These are phyloP conservation scores for Haplosporangium sp. DNA, from an alignment of 371 early-diverging fungal genomes.

Conservation along the genomic window DNA sequence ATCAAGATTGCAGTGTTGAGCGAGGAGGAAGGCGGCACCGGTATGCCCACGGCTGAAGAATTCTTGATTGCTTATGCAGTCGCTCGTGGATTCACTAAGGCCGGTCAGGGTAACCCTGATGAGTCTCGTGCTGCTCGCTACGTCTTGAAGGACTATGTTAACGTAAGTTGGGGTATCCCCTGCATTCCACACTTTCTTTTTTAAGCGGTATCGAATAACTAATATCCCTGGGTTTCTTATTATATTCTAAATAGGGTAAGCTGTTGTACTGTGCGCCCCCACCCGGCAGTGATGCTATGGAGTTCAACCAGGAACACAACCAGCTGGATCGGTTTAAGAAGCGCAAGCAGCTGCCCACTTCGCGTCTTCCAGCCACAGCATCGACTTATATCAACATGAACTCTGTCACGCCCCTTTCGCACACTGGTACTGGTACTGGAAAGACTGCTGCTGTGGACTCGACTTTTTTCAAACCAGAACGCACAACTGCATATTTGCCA, in stretches of 20 bases:
- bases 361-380: constrained; percentile 65
- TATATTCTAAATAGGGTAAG: constrained; percentile 71
- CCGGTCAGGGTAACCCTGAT: constrained; percentile 96
- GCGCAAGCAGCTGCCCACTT: constrained; percentile 64
- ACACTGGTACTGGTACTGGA: constrained; percentile 58
- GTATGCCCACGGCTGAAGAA: constrained; percentile 86
- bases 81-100: constrained; percentile 91
- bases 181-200: constrained; percentile 8
- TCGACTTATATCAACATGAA: constrained; percentile 60
- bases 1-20: constrained; percentile 84
- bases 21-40: constrained; percentile 84
- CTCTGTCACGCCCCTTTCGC: constrained; percentile 59
- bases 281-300: constrained; percentile 63
- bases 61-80: constrained; percentile 85
- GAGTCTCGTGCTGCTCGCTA: constrained; percentile 96
- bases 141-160: constrained; percentile 97
- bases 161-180: constrained; percentile 56
- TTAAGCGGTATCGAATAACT: neutral
- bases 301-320: constrained; percentile 86
- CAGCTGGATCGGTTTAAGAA: constrained; percentile 68
- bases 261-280: constrained; percentile 90
- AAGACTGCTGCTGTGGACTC: constrained; percentile 73
- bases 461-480: constrained; percentile 66
- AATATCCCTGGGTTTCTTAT: constrained; percentile 14
- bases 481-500: constrained; percentile 60